Conservation (phyloP, 805 yeast species). For the Vanderwaltozyma polyspora region DNA sequence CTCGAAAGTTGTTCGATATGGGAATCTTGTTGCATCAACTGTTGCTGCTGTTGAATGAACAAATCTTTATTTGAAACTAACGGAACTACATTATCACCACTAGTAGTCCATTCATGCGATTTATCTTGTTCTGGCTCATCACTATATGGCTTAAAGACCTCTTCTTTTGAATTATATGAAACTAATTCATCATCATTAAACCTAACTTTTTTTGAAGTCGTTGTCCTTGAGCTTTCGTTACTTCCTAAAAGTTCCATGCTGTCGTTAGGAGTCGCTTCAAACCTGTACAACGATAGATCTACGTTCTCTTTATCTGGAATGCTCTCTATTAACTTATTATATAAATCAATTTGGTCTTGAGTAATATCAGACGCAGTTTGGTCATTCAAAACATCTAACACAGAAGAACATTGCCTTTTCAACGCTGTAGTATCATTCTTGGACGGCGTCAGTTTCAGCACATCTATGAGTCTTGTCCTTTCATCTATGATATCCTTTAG, state of each 20-base stretch:
- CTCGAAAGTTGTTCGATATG: conserved; percentile 31
- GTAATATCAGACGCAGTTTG: conserved; percentile 4
- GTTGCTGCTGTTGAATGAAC: conserved; percentile 37
- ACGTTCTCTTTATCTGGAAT: conserved; percentile 10
- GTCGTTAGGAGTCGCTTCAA: neutral
- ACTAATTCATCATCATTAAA: conserved; percentile 15
- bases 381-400: conserved; percentile 8
- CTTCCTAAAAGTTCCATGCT: neutral
- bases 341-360: conserved; percentile 4
- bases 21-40: conserved; percentile 36
- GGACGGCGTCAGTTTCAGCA: conserved; percentile 17
- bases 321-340: conserved; percentile 8
- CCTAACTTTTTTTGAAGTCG: conserved; percentile 13
- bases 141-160: conserved; percentile 14
- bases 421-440: conserved; percentile 15
- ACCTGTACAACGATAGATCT: conserved; percentile 6
- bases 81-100: neutral
- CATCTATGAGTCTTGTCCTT: conserved; percentile 15
- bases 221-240: neutral
- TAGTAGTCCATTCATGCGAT: neutral
- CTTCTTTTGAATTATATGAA: neutral
- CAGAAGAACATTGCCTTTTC: conserved; percentile 14
- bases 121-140: conserved; percentile 8
- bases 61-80: conserved; percentile 27
- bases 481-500: conserved; percentile 22